Conservation (phyloP, 139 green algal species). For the Coelastrella sp. region DNA sequence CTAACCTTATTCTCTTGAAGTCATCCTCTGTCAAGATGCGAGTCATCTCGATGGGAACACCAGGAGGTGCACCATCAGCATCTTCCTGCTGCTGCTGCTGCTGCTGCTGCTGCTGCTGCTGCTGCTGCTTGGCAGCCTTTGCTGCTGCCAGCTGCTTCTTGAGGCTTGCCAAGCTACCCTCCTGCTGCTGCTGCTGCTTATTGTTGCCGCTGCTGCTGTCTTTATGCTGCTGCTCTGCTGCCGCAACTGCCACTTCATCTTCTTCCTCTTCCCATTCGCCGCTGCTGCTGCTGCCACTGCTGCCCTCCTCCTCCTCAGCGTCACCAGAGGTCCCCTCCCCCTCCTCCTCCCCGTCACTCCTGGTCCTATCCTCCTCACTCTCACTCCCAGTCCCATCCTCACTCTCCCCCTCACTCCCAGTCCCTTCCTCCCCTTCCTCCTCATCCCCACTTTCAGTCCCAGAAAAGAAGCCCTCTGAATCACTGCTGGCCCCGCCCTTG, state of each 20-base stretch:
- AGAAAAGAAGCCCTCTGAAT: conserved; percentile 36
- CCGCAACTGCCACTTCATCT: conserved; percentile 12
- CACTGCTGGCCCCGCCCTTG: conserved; percentile 43
- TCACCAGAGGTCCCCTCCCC: neutral
- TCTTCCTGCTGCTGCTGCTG: neutral
- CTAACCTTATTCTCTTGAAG: conserved; percentile 71
- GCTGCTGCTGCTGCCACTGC: conserved; percentile 37
- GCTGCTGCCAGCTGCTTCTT: conserved; percentile 58
- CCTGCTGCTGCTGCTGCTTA: conserved; percentile 39
- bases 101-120: no score
- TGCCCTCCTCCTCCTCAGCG: neutral
- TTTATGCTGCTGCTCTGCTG: conserved; percentile 16
- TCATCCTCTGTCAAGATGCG: conserved; percentile 88
- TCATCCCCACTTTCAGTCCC: conserved; percentile 28
- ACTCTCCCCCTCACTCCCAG: conserved; percentile 44
- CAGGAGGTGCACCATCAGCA: neutral
- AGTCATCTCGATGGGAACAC: conserved; percentile 73
- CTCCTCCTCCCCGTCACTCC: conserved; percentile 10
- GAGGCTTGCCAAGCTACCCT: conserved; percentile 50
- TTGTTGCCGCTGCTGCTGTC: conserved; percentile 15
- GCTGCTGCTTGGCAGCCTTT: conserved; percentile 46
- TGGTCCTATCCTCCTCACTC: conserved; percentile 35
- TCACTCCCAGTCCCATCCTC: conserved; percentile 49
- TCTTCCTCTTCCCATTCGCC: conserved; percentile 38
- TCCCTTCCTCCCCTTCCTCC: conserved; percentile 43